These are phyloP conservation scores for Aspergillus versicolor DNA, from an alignment of 2,329 filamentous ascomycete genomes.

Conservation along the genomic window DNA sequence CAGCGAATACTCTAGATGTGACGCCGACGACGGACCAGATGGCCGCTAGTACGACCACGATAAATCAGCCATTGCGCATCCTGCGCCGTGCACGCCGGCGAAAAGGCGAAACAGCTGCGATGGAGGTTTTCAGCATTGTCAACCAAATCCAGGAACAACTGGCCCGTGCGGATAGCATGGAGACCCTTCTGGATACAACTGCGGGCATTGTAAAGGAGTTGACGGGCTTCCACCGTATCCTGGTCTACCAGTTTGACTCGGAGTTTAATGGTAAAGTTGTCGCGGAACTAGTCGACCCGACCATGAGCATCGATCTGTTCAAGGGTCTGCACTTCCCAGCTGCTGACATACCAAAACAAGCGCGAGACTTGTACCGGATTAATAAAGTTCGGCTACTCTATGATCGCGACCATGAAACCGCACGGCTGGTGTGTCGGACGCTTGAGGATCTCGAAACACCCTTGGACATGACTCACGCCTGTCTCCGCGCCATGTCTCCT, in stretches of 20 bases:
- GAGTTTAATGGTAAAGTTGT: slow-evolving; percentile 83
- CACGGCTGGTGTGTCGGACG: slow-evolving; percentile 73
- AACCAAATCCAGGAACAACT: slow-evolving; percentile 89
- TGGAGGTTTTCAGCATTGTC: slow-evolving; percentile 93
- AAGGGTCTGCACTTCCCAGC: slow-evolving; percentile 87
- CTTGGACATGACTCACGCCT: slow-evolving; percentile 79
- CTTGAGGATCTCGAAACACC: slow-evolving; percentile 67
- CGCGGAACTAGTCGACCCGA: slow-evolving; percentile 79
- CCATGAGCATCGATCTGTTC: slow-evolving; percentile 77
- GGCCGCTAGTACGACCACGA: slow-evolving; percentile 70
- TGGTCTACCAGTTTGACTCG: slow-evolving; percentile 89
- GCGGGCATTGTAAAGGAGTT: slow-evolving; percentile 86
- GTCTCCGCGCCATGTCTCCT: slow-evolving; percentile 79
- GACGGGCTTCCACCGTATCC: slow-evolving; percentile 86
- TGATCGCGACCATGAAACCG: slow-evolving; percentile 76
- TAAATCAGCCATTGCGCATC: slow-evolving; percentile 75
- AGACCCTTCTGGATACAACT: slow-evolving; percentile 74
- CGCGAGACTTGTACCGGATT: slow-evolving; percentile 85
- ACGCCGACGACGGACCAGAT: slow-evolving; percentile 73
- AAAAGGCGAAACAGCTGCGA: slow-evolving; percentile 76
- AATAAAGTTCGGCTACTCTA: slow-evolving; percentile 89
- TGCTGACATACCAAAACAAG: slow-evolving; percentile 78
- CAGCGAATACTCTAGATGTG: slow-evolving; percentile 63
- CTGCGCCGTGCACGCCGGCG: slow-evolving; percentile 72
- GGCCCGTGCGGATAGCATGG: slow-evolving; percentile 60